Evolutionary conservation across 805 yeast species (phyloP).

Genomic region (Metschnikowia dekortorum): DNA sequence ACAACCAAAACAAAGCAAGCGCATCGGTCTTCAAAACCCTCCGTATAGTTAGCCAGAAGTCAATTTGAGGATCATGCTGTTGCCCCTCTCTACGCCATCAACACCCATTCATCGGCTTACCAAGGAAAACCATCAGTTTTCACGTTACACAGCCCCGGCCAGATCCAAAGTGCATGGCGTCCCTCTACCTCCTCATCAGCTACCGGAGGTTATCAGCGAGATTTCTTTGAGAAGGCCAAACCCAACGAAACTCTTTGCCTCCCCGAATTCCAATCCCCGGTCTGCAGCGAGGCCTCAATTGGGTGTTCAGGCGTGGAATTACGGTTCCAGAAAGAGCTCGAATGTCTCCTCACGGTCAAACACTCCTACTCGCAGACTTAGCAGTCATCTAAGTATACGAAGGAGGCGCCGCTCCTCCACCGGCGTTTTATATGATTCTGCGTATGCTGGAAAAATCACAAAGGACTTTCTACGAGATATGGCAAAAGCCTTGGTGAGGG

Average conservation of each 20-base stretch:
- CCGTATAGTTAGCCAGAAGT: neutral
- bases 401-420: slow-evolving; percentile 16
- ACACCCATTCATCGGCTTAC: slow-evolving; percentile 15
- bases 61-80: slow-evolving; percentile 8
- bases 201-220: slow-evolving; percentile 14
- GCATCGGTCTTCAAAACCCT: neutral
- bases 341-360: slow-evolving; percentile 4
- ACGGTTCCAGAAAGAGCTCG: slow-evolving; percentile 1
- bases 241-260: neutral
- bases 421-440: slow-evolving; percentile 23
- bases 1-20: slow-evolving; percentile 3
- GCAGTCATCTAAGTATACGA: slow-evolving; percentile 13
- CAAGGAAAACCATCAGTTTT: slow-evolving; percentile 2
- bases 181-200: slow-evolving; percentile 22
- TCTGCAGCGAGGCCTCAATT: neutral
- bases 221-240: slow-evolving; percentile 10
- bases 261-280: neutral
- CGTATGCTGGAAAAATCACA: slow-evolving; percentile 35
- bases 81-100: slow-evolving; percentile 18
- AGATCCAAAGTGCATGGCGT: slow-evolving; percentile 12
- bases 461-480: slow-evolving; percentile 33
- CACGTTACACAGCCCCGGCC: slow-evolving; percentile 11
- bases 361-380: slow-evolving; percentile 13
- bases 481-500: slow-evolving; percentile 26
- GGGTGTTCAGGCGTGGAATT: neutral